Base-by-base conservation (phyloP, 805 yeast species). In the Ogataea kodamae region DNA sequence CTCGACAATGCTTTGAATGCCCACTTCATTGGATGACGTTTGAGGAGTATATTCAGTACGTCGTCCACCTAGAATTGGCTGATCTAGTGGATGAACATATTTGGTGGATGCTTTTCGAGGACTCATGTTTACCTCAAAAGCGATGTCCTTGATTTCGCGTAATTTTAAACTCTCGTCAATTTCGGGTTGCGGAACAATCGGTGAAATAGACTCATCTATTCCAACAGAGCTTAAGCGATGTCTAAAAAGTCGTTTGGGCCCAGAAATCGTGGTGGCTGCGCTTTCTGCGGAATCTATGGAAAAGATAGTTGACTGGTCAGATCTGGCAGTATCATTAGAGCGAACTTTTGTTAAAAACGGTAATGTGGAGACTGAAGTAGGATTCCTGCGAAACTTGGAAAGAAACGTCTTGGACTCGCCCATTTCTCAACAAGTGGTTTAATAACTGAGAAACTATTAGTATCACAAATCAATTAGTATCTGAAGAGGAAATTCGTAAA, bases 11-110 rank as follows among this genome's bases (percentile, higher is more conserved):
- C 26, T 30, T 17, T 30, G 42, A 5, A 29, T 15, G 16, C 22
- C 20, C 11, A n/a, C 17, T 12, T 21, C 28, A 9, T 25, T 18
- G 8, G 18, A 9, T 17, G n/a, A 27, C 11, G 10, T 15, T n/a
- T 4, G 13, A 5, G 12, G 18, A 3, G 4, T 26, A 8, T 21
- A 3, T 8, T 21, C 12, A 11, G 9, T 9, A 9, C 24, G 25
- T 11, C 21, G 22, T 11, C 35, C 33, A 4, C 45, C 33, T 4
- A 32, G 25, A n/a, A 57, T 26, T 3, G 62, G 62, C 37, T 51
- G 54, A 33, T 57, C 62, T 6, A 57, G 23, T 3, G 62, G 62
- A 45, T 57, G 62, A 7, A 53, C 32, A 33, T 50, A 53, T 24
- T 42, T 41, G 5, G 36, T 25, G n/a, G 21, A 33, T 4, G 26